Evolutionary conservation across 164 flowering plant genomes (phyloP), one percentile per base, ranked within the genome.

Genomic region (Berberis vulgaris): DNA sequence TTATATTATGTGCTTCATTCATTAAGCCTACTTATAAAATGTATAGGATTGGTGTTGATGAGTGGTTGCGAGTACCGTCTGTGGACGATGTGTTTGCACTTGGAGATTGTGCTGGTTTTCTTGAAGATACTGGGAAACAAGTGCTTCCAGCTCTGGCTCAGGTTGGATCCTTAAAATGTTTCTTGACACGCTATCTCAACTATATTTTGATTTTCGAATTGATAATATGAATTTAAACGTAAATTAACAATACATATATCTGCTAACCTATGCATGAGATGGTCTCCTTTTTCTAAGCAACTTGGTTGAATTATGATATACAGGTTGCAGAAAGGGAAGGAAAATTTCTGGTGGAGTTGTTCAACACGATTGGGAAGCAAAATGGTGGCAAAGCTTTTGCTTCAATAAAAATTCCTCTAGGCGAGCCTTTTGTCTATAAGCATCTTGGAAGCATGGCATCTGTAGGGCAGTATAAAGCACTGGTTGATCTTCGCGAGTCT

Each of bases 111-210:
- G 89, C 92, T 61, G 98, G 98, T 60, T 92, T 87, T 75, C 86
- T 92, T 45, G 91, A 86, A 71, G 67, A 79, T 7, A 82, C 92
- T 6, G 95, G 95, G 49, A 77, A 45, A 72, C 89, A 70, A 41
- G 95, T 89, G 39, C 95, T 92, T 69, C 98, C 98, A 41, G 96
- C 95, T 67, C 75, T 92, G 13, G 98, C 96, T 76, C 95, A 91
- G 92, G 97, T 84, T n/a, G 4, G 44, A 58, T 52, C 40, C n/a
- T 59, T 44, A 26, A 26, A 26, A 26, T 0, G 26, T 26, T 26
- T 26, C 26, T 26, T 26, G 26, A 26, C 26, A 26, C 26, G 26
- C 26, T 26, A 26, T 26, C 26, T 26, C 26, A 26, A 26, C 26
- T 26, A 26, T 26, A 26, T 26, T 26, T 26, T 26, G 26, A 26